Conservation (phyloP, 164 flowering plant species). For the Annona cherimola region DNA sequence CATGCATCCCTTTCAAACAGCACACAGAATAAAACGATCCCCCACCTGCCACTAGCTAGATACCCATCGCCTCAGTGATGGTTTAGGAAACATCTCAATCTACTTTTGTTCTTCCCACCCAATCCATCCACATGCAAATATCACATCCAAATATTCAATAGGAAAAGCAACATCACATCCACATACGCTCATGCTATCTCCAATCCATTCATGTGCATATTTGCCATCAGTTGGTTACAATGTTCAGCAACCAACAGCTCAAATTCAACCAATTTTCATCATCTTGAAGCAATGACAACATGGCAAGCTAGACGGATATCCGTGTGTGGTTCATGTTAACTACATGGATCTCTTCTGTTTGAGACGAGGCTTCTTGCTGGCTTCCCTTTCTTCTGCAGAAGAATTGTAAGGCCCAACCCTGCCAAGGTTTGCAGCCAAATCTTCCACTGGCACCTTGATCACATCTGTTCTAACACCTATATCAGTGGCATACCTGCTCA, state of each 20-base stretch:
- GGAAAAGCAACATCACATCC: background rate
- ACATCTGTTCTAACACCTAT: conserved; percentile 91
- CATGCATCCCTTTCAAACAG: too few species aligned
- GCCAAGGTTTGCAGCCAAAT: conserved; percentile 68
- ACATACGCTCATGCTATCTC: background rate
- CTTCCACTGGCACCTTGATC: conserved; percentile 86
- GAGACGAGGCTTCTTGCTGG: background rate
- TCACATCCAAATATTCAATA: background rate
- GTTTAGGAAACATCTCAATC: background rate
- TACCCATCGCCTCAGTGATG: too few species aligned
- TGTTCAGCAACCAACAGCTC: background rate
- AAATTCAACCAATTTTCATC: background rate
- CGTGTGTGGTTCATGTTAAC: background rate
- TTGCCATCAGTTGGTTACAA: background rate
- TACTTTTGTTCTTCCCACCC: background rate
- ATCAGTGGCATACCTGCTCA: conserved; percentile 91
- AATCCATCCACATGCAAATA: background rate
- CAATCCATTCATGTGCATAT: background rate
- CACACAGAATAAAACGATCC: too few species aligned
- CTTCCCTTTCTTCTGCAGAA: background rate
- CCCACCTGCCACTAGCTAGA: too few species aligned
- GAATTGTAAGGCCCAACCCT: conserved; percentile 28
- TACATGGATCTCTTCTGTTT: conserved; percentile 2
- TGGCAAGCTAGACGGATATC: background rate
- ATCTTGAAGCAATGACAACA: background rate